Evolutionary conservation across 2,329 filamentous ascomycete genomes (phyloP).

Genomic region (Tolypocladium capitatum): DNA sequence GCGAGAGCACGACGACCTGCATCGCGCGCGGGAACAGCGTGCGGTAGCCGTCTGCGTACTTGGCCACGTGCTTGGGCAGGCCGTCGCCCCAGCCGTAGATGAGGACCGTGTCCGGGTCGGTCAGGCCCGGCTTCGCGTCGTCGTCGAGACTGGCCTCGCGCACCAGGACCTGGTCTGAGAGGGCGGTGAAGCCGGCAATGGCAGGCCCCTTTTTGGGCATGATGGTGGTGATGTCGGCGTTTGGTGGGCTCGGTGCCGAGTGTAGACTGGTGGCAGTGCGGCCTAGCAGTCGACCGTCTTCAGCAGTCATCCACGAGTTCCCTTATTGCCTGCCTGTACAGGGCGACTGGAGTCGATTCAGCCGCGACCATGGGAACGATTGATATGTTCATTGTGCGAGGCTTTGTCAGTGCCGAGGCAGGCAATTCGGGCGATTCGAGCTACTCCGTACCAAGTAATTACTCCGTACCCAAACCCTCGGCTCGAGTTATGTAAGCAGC

Average conservation of each 20-base stretch:
- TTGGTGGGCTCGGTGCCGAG: neutral
- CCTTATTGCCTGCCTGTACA: no score
- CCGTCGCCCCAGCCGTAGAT: constrained; percentile 48
- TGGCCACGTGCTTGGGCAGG: constrained; percentile 37
- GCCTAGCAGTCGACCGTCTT: no score
- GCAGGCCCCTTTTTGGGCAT: constrained; percentile 8
- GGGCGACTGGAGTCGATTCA: no score
- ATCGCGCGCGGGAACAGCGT: constrained; percentile 34
- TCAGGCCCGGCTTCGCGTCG: constrained; percentile 7
- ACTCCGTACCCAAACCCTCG: no score
- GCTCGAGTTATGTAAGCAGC: no score
- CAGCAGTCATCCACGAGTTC: no score
- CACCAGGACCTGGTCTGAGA: constrained; percentile 34
- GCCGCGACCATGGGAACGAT: no score
- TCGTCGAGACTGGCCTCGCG: constrained; percentile 18
- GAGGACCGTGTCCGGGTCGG: constrained; percentile 31
- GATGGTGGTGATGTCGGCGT: neutral
- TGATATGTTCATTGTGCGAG: no score
- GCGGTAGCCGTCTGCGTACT: constrained; percentile 40
- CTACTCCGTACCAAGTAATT: no score
- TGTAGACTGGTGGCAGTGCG: no score
- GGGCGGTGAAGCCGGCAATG: constrained; percentile 31
- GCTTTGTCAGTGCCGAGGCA: no score
- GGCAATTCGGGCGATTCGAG: no score
- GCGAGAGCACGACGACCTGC: constrained; percentile 37